phyloP scores from a whole-genome alignment of 2,329 filamentous ascomycete genomes.

The Aspergillus persii region DNA sequence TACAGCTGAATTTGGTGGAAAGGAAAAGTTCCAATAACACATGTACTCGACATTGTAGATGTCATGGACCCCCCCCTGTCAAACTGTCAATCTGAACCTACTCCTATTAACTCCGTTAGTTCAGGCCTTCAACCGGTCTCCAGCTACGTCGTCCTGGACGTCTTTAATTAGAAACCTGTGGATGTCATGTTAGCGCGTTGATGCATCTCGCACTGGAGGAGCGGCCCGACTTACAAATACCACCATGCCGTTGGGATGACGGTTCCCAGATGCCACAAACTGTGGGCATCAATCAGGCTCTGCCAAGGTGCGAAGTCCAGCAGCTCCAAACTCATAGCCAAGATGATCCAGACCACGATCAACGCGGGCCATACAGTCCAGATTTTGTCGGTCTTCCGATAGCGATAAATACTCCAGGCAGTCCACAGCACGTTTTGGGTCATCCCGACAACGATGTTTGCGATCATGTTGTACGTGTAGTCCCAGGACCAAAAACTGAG shows the following conservation, averaged over 20 bases:
- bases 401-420: conserved; percentile 74
- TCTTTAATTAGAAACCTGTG: conserved; percentile 82
- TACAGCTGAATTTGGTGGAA: background rate
- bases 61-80: too few species aligned
- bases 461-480: conserved; percentile 97
- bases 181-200: conserved; percentile 22
- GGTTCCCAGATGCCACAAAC: conserved; percentile 92
- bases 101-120: background rate
- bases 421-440: conserved; percentile 83
- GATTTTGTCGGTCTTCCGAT: conserved; percentile 61
- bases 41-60: background rate
- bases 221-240: conserved; percentile 74
- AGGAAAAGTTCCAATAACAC: background rate
- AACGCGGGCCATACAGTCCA: conserved; percentile 91
- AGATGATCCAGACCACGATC: conserved; percentile 85
- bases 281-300: conserved; percentile 87
- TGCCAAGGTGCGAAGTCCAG: conserved; percentile 86
- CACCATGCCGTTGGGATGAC: conserved; percentile 83
- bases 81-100: background rate
- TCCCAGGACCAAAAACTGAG: conserved; percentile 85
- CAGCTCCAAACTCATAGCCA: conserved; percentile 93
- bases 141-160: conserved; percentile 75
- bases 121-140: conserved; percentile 68
- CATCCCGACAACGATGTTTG: conserved; percentile 80
- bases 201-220: background rate